Base-by-base conservation (phyloP, 2,329 filamentous ascomycete species). In the Acrocalymma vagum region DNA sequence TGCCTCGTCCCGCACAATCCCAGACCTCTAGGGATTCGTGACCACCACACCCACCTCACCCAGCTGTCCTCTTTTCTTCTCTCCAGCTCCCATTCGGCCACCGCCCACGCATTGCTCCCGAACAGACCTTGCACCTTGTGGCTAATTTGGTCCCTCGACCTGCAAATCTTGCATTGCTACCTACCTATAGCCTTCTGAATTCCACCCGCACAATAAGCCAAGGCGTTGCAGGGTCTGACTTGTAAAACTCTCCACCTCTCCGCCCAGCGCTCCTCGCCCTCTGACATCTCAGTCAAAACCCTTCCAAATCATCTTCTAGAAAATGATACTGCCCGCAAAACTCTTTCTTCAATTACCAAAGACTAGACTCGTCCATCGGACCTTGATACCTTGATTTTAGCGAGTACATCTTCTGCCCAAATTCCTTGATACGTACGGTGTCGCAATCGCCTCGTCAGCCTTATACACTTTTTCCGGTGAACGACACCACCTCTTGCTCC, bases 321-420 rank as follows among this genome's bases (percentile, higher is more conserved):
- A 69, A 67, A 71, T 71, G 68, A 67, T 65, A 70, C 55, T 68
- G 62, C 66, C 64, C 58, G 57, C 63, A 55, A 65, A 69, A 45
- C 57, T 55, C 48, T 61, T 61, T 40, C 60, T 60, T 53, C 60
- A 55, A 42, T 62, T 55, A 55, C 52, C 53, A 48, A 64, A 57
- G 54, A 53, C 50, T 48, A 59, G 55, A 55, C 58, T 57, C 54
- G 49, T 54, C 51, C 54, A 54, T 48, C 57, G 63, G 58, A 58
- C 51, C 45, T 54, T 62, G 49, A 62, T 62, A 56, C 65, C 65
- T 47, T 70, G 53, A 65, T 33, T 54, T 53, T 24, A 50, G 38
- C 43, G 54, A 32, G 30, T 42, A 38, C 21, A 41, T 39, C 22
- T 33, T 44, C 25, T 47, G 28, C 53, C 41, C n/a, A 43, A 49